Evolutionary conservation across 2,329 filamentous ascomycete genomes (phyloP).

Genomic region (Botrytis fabae): DNA sequence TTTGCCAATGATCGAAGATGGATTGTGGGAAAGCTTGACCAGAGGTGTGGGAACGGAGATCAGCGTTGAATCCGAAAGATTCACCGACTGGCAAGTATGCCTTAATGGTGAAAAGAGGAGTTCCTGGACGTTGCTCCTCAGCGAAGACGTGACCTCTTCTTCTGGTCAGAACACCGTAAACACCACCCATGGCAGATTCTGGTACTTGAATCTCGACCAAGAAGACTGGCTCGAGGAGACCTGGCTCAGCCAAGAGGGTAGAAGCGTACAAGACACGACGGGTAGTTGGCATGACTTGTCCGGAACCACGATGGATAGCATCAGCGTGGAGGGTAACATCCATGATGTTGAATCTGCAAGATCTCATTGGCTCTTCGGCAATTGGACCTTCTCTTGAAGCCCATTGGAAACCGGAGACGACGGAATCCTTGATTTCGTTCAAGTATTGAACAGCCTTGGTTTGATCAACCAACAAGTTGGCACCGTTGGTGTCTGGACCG

Average conservation of each 20-base stretch:
- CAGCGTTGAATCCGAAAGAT: constrained; percentile 98
- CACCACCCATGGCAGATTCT: constrained; percentile 98
- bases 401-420: constrained; percentile 99
- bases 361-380: constrained; percentile 97
- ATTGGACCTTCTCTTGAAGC: constrained; percentile 95
- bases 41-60: constrained; percentile 88
- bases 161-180: constrained; percentile 98
- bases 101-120: constrained; percentile 99
- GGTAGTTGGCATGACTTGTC: constrained; percentile 96
- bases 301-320: constrained; percentile 99
- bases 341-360: constrained; percentile 96
- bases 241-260: constrained; percentile 84
- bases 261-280: constrained; percentile 97
- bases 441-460: constrained; percentile 99
- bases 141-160: constrained; percentile 98
- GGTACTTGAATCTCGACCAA: constrained; percentile 99
- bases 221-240: constrained; percentile 96
- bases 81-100: constrained; percentile 95
- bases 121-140: constrained; percentile 97
- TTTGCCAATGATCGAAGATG: constrained; percentile 98
- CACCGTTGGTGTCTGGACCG: constrained; percentile 94
- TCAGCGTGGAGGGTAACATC: constrained; percentile 99
- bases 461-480: constrained; percentile 99
- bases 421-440: constrained; percentile 99
- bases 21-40: constrained; percentile 99